Evolutionary conservation across 2,329 filamentous ascomycete genomes (phyloP), one percentile per base, ranked within the genome.

Genomic region (Colletotrichum zoysiae): DNA sequence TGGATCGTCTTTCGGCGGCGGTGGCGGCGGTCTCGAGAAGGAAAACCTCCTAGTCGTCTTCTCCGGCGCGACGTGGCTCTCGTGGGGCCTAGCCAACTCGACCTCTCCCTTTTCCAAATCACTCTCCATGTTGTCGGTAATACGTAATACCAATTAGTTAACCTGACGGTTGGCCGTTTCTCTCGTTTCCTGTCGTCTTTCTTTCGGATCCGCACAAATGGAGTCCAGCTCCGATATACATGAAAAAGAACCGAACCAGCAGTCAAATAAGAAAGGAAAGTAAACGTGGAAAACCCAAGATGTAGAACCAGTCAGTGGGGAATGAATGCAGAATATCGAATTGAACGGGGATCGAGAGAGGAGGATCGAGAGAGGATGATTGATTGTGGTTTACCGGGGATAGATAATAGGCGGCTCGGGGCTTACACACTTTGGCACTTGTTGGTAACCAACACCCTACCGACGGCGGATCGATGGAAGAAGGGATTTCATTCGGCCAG

Each of bases 161-260:
- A 58, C 7, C 55, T 11, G n/a, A 20, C 42, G 42, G 42, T 8
- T 44, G 6, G 42, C 42, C n/a, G 48, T 6, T 26, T 50, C 12
- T 50, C 11, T 50, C n/a, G 9, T 50, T 14, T 26, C 6, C n/a
- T 7, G 23, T 26, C 16, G 18, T 8, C 20, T 38, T 23, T 33
- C 20, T 26, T 14, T 23, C 12, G 38, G 1, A 38, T 16, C 23
- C 56, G 53, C 14, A 57, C 23, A 50, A 64, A 35, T 30, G 59
- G 70, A 71, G 66, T 30, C 46, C 70, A 65, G 70, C 65, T 69
- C 66, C 59, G 33, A n/a, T 40, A 30, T 11, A n/a, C 30, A 57
- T 66, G 38, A 35, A n/a, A n/a, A 46, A 46, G 44, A 46, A 58
- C 67, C 62, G 70, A 71, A 58, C 67, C 70, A 71, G 67, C 61